Conservation (phyloP, 441 rosid genomes). For the Pelargonium australe region DNA sequence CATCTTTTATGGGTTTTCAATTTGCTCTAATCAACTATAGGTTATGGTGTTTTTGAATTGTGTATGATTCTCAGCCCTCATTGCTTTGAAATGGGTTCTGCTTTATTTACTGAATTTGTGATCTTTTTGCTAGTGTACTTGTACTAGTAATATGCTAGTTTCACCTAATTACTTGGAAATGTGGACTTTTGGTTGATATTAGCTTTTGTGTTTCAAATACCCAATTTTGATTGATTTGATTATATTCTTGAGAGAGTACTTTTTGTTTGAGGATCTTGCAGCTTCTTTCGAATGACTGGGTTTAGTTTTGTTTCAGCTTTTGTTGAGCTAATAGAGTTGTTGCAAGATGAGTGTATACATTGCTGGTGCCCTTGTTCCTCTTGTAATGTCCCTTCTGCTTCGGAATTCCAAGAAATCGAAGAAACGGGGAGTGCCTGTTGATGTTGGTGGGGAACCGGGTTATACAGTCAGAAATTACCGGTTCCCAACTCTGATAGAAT, state of each 20-base stretch:
- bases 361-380: slow-evolving; percentile 65
- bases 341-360: slow-evolving; percentile 65
- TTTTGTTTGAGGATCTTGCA: not conserved
- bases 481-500: slow-evolving; percentile 48
- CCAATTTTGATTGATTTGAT: slow-evolving; percentile 4
- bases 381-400: slow-evolving; percentile 55
- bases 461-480: slow-evolving; percentile 54
- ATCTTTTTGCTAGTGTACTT: not conserved
- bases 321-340: not conserved
- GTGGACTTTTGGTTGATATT: not conserved
- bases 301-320: slow-evolving; percentile 22
- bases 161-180: not conserved
- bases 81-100: not conserved
- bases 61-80: not conserved
- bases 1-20: not conserved
- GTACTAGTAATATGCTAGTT: not conserved
- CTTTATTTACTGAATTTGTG: not conserved
- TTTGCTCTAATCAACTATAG: not conserved
- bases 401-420: slow-evolving; percentile 53
- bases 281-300: not conserved
- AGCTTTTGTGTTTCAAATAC: not conserved
- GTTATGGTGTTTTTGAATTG: not conserved
- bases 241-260: not conserved
- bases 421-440: slow-evolving; percentile 71
- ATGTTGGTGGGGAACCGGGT: slow-evolving; percentile 82